Percentiles rank a stretch among this genome's conserved stretches.
These are phyloP conservation scores for Bryoglossum gracile DNA, from an alignment of 495 filamentous ascomycete species.

Conservation along the genomic window DNA sequence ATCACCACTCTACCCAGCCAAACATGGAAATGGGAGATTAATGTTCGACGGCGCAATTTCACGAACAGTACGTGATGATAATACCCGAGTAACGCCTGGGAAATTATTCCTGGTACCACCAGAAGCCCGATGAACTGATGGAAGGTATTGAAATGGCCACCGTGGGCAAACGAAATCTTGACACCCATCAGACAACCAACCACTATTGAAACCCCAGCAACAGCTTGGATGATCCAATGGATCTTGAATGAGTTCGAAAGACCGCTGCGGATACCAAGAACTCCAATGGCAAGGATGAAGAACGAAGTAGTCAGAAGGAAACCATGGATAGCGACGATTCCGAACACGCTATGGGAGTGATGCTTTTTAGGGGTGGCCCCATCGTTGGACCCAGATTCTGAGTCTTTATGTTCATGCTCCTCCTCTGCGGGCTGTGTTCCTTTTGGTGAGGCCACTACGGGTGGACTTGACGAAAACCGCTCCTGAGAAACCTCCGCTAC, in stretches of 20 bases:
- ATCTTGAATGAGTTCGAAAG: slow-evolving; percentile 7
- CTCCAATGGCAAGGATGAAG: slow-evolving; percentile 1
- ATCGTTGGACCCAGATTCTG: neutral
- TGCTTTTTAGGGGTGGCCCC: neutral
- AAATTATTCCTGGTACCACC: neutral
- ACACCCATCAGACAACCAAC: slow-evolving; percentile 11
- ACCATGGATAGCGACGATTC: slow-evolving; percentile 7
- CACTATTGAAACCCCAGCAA: neutral
- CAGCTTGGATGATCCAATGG: slow-evolving; percentile 10
- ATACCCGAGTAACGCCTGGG: slow-evolving; percentile 6
- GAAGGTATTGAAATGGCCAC: neutral
- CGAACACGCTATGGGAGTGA: slow-evolving; percentile 7
- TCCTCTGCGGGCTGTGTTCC: neutral
- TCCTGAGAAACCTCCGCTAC: neutral
- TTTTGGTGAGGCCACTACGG: neutral
- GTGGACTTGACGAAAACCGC: neutral
- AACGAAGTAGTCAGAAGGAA: slow-evolving; percentile 2
- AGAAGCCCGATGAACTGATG: slow-evolving; percentile 8
- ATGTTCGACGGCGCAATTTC: neutral
- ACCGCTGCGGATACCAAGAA: slow-evolving; percentile 5
- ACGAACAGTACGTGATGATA: slow-evolving; percentile 13
- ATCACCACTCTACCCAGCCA: slow-evolving; percentile 6
- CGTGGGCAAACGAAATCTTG: slow-evolving; percentile 4
- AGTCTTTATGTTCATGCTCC: neutral
- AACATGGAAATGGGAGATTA: slow-evolving; percentile 3